These are phyloP conservation scores for Elsinoe necatrix DNA, from an alignment of 2,329 filamentous ascomycete species.

Conservation along the genomic window DNA sequence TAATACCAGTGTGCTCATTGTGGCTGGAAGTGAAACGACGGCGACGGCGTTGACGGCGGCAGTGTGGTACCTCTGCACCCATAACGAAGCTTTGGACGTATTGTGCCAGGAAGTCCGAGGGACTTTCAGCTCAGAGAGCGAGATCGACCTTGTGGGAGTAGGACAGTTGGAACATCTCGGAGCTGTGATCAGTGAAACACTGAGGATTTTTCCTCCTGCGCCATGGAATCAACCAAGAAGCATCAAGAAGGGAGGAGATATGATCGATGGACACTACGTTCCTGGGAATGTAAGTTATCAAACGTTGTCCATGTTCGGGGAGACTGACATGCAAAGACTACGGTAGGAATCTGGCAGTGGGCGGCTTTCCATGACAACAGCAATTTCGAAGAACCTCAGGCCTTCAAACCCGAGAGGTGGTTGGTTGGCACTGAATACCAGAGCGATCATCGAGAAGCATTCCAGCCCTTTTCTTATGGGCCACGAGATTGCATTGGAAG, in stretches of 20 bases:
- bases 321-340: neutral
- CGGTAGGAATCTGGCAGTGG: neutral
- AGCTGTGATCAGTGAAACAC: neutral
- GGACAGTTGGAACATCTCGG: neutral
- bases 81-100: neutral
- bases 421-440: neutral
- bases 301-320: neutral
- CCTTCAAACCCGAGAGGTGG: neutral
- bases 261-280: neutral
- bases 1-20: neutral
- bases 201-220: neutral
- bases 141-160: neutral
- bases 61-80: neutral
- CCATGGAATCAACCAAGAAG: neutral
- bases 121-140: neutral
- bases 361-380: neutral
- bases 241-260: neutral
- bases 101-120: neutral
- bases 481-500: neutral
- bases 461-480: neutral
- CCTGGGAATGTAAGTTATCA: neutral
- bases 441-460: neutral
- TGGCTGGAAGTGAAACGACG: neutral
- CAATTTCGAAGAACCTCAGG: neutral
- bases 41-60: neutral